Base-by-base conservation (phyloP, 1,284 basidiomycete genomes). In the Entoloma clypeatum region DNA sequence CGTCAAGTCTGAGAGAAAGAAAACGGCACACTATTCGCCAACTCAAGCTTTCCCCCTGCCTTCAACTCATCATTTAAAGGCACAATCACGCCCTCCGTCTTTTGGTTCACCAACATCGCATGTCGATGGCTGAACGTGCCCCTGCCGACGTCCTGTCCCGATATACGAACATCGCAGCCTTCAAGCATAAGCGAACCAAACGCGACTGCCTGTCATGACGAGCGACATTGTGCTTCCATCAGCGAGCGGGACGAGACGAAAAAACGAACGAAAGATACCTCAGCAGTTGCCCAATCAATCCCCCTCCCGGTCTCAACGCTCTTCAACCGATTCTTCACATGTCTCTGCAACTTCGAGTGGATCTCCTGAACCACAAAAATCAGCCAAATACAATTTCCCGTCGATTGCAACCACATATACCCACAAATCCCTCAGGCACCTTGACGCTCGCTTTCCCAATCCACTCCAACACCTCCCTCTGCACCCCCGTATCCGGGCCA, bases 51-150 rank as follows among this genome's bases (percentile, higher is more conserved):
- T 17, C 86, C 86, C n/a, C 64, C 61, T 0, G 76, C 72, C n/a
- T 72, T 65, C 23, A 84, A 56, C 10, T 68, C 69, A 31, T 80
- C 73, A 55, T 93, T 92, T 43, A 93, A 63, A 0, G 90, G 91
- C 2, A 92, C 83, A 26, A 80, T 61, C 11, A 89, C 84, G 3
- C 72, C 68, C 58, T 93, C 91, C 1, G 80, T 83, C 54, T 77
- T 74, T 61, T 94, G 92, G 57, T 94, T 81, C 2, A 93, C 87
- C 16, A 93, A 67, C 87, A 93, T 92, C 0, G 89, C 91, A 62
- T 95, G 92, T 18, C 91, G 73, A 49, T 94, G 90, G 50, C 87
- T 91, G 63, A 94, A 94, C 3, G 89, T 94, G 2, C 91, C 91
- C 26, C 91, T 63, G 0, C 91, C 92, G 0, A 92, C 89, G 56